Base-by-base conservation (phyloP, 2,329 filamentous ascomycete genomes). In the Westerdykella aurantiaca region DNA sequence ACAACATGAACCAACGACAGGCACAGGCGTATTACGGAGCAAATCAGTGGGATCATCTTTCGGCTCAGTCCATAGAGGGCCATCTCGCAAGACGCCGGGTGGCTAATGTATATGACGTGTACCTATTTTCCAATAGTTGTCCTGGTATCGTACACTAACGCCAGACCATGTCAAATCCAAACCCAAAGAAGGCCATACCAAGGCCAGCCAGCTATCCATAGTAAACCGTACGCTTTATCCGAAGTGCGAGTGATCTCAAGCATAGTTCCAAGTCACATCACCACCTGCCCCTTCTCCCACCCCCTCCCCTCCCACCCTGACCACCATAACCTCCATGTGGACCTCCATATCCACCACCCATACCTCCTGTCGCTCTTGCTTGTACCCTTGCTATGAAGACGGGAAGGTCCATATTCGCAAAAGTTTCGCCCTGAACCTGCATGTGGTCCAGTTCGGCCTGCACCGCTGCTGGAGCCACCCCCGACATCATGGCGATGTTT, bases 401-500 rank as follows among this genome's bases (percentile, higher is more conserved):
- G 14, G 48, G 51, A 51, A 66, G 61, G 41, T 63, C 62, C 62
- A 61, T 66, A 46, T 56, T 59, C 44, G 51, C 62, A 13, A 56
- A 55, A 41, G 65, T 61, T 45, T 63, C 57, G 17, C 77, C 77
- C 45, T 76, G 72, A 34, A 44, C 48, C 69, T 79, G 76, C 52
- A 72, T 69, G 23, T 72, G 68, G 48, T 80, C 69, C 73, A 81
- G 79, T 48, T 75, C 72, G 64, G 79, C 75, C 74, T 80, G 78
- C 25, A 29, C 25, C 25, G 10, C 11, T 29, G 25, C 9, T 12
- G 7, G 9, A 29, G 25, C 4, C 25, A 29, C 25, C 7, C 25
- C 25, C 10, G 33, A 9, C 71, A 80, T 78, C 46, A 79, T 74
- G 1, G 69, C 74, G 41, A 75, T 73, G 18, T 74, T 72, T 12